A percentile compares a stretch with the other conserved stretches of the same genome.
Evolutionary conservation across 306 rosid genomes (phyloP).

Genomic region (Lathyrus oleraceus): DNA sequence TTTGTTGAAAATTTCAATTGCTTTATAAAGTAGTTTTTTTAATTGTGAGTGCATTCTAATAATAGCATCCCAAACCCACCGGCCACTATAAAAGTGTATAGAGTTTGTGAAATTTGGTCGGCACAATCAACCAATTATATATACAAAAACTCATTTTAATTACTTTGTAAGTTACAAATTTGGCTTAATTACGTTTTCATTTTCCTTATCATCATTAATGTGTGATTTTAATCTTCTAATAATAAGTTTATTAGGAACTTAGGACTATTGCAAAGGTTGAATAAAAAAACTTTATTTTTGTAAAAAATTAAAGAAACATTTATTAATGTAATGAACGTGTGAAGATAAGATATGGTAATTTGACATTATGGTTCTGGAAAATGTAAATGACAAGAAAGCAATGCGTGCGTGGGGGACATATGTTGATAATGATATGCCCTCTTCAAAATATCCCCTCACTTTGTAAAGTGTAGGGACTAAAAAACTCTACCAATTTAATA

Average conservation of each 20-base stretch:
- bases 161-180: no score
- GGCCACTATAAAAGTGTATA: constrained; percentile 7
- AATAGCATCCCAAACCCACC: constrained; percentile 19
- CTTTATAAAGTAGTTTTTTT: not conserved
- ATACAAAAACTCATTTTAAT: no score
- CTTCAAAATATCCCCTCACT: not conserved
- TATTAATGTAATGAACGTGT: not conserved
- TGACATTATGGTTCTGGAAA: not conserved
- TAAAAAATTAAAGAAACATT: no score
- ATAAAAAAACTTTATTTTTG: no score
- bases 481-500: no score
- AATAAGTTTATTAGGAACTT: no score
- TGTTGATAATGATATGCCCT: not conserved
- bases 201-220: no score
- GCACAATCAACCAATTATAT: constrained; percentile 9
- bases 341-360: not conserved
- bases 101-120: constrained; percentile 16
- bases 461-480: no score
- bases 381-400: constrained; percentile 8
- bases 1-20: no score
- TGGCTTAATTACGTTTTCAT: no score
- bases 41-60: not conserved
- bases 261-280: no score
- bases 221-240: no score
- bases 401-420: not conserved